phyloP scores from a whole-genome alignment of 768 basidiomycete genomes.

The Leccinum rimulosum region DNA sequence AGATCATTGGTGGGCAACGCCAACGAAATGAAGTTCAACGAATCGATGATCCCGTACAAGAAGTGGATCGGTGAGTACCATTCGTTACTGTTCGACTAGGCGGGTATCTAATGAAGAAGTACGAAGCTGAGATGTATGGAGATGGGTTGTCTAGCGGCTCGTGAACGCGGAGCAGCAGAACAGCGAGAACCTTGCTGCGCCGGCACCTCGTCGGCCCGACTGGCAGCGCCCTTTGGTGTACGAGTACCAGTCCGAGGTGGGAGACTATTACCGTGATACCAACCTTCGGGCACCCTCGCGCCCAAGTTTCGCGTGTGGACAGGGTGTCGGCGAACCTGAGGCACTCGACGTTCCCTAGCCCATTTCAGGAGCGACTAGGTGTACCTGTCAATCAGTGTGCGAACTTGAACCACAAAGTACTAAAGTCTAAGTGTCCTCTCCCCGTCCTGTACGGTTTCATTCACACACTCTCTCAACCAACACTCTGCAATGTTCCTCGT shows the following conservation, averaged over 20 bases:
- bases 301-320: slow-evolving; percentile 32
- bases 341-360: slow-evolving; percentile 25
- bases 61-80: slow-evolving; percentile 59
- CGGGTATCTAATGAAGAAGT: slow-evolving; percentile 34
- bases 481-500: slow-evolving; percentile 19
- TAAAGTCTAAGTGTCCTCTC: too few relatives aligned
- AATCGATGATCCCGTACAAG: slow-evolving; percentile 73
- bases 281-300: slow-evolving; percentile 34
- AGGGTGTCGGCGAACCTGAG: slow-evolving; percentile 25
- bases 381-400: slow-evolving; percentile 33
- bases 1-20: slow-evolving; percentile 42
- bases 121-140: slow-evolving; percentile 63
- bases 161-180: slow-evolving; percentile 25
- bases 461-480: background rate
- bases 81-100: background rate
- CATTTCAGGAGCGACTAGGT: slow-evolving; percentile 39
- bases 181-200: slow-evolving; percentile 28
- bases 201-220: slow-evolving; percentile 34
- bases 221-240: slow-evolving; percentile 48
- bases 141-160: slow-evolving; percentile 48
- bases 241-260: slow-evolving; percentile 40
- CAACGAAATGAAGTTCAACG: slow-evolving; percentile 72
- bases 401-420: background rate
- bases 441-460: background rate
- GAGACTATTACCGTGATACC: slow-evolving; percentile 62